These are phyloP conservation scores for Aspergillus indologenus DNA, from an alignment of 495 filamentous ascomycete genomes.

Conservation along the genomic window DNA sequence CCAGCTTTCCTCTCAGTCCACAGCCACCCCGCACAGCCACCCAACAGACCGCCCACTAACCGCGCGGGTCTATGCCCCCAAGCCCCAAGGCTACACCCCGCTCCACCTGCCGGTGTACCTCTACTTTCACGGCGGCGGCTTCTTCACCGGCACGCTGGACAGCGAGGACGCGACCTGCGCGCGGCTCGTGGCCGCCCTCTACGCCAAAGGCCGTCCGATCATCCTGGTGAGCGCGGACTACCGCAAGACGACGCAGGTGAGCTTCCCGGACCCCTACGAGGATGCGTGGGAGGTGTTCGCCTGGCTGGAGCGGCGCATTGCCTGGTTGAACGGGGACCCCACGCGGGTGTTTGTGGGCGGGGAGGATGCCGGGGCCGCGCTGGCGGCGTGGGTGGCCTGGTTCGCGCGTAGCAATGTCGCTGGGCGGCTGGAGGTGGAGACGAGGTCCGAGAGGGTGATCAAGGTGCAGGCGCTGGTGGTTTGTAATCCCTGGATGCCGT, in stretches of 20 bases:
- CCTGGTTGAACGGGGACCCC: constrained; percentile 26
- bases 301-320: constrained; percentile 40
- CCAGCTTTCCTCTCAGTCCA: too few species aligned
- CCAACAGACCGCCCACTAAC: not conserved
- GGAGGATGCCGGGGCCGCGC: constrained; percentile 43
- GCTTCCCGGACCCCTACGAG: constrained; percentile 42
- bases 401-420: constrained; percentile 23
- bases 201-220: constrained; percentile 19
- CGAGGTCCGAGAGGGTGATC: constrained; percentile 36
- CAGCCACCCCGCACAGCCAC: not conserved
- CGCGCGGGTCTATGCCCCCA: not conserved
- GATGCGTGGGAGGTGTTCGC: constrained; percentile 47
- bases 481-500: constrained; percentile 30
- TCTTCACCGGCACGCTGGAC: constrained; percentile 41
- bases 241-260: constrained; percentile 45
- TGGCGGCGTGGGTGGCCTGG: constrained; percentile 42
- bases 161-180: constrained; percentile 49
- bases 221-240: constrained; percentile 47
- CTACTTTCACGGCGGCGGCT: constrained; percentile 52
- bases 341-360: constrained; percentile 42
- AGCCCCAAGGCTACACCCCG: not conserved
- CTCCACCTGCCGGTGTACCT: constrained; percentile 40
- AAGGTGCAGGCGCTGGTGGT: constrained; percentile 41
- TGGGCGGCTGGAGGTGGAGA: constrained; percentile 20
- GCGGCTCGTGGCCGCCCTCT: constrained; percentile 32